Conservation (phyloP, 2,329 filamentous ascomycete genomes). For the Alternaria panax region DNA sequence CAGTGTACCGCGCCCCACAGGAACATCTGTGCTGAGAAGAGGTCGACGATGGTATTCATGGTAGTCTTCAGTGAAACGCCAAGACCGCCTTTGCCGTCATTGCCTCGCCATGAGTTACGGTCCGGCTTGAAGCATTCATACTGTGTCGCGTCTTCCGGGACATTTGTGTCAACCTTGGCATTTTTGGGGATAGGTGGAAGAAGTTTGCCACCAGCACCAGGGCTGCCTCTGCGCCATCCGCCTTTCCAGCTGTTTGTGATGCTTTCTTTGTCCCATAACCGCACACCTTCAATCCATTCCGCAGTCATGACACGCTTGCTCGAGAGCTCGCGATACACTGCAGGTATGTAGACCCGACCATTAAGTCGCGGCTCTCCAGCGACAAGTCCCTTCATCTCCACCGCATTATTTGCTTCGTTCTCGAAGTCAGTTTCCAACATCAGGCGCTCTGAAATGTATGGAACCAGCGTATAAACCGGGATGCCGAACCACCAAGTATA, state of each 20-base stretch:
- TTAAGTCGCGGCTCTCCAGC: conserved; percentile 76
- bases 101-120: conserved; percentile 78
- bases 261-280: conserved; percentile 88
- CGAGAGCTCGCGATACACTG: conserved; percentile 81
- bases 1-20: conserved; percentile 95
- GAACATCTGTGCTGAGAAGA: conserved; percentile 98
- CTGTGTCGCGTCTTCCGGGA: conserved; percentile 46
- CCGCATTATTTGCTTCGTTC: conserved; percentile 88
- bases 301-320: conserved; percentile 88
- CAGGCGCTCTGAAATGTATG: conserved; percentile 91
- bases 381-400: conserved; percentile 81
- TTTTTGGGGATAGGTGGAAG: conserved; percentile 58
- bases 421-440: conserved; percentile 93
- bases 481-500: conserved; percentile 91
- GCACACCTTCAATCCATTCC: conserved; percentile 96
- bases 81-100: conserved; percentile 76
- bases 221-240: conserved; percentile 76
- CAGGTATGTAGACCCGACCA: conserved; percentile 85
- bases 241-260: conserved; percentile 81
- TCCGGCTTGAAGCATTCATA: conserved; percentile 77
- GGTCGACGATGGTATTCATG: conserved; percentile 95
- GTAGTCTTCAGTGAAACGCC: conserved; percentile 84
- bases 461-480: conserved; percentile 89
- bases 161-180: conserved; percentile 40
- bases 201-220: conserved; percentile 74